A percentile compares a stretch with the other conserved stretches of the same genome.
These are phyloP conservation scores for Elongisporangium undulatum DNA, from an alignment of 352 stramenopile genomes.

Conservation along the genomic window DNA sequence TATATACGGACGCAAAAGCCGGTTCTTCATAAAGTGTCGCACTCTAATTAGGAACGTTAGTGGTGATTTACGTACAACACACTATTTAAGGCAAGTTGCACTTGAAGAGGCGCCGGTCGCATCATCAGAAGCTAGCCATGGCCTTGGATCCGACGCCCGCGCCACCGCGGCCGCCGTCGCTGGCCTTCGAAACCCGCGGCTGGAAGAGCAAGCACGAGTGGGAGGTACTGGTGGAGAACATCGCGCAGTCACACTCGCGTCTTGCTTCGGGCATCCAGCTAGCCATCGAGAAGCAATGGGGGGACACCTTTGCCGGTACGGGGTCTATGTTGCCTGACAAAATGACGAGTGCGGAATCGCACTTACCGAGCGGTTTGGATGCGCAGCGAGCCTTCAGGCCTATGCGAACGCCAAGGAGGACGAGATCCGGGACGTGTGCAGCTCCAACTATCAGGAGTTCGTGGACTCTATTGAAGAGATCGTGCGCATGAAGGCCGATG, in stretches of 20 bases:
- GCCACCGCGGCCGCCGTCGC: not conserved
- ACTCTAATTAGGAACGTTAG: not conserved
- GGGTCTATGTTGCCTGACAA: not conserved
- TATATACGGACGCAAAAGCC: not conserved
- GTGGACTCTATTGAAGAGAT: conserved; percentile 82
- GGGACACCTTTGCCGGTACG: conserved; percentile 67
- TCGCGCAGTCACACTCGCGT: conserved; percentile 65
- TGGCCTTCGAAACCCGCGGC: conserved; percentile 7
- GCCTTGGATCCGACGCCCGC: not conserved
- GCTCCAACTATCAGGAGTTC: conserved; percentile 75
- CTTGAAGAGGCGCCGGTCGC: not conserved
- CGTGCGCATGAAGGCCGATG: conserved; percentile 74
- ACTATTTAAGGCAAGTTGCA: not conserved
- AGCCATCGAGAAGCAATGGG: conserved; percentile 78
- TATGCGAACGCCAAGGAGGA: conserved; percentile 60
- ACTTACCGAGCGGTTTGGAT: conserved; percentile 1
- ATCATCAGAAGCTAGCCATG: not conserved
- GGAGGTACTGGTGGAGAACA: conserved; percentile 77
- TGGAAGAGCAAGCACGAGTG: conserved; percentile 75
- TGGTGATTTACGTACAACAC: not conserved
- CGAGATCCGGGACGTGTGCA: conserved; percentile 75
- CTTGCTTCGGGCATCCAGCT: conserved; percentile 71
- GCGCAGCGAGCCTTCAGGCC: conserved; percentile 46
- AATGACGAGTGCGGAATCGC: not conserved
- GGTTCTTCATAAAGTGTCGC: not conserved